Base-by-base conservation (phyloP, 2,329 filamentous ascomycete species). In the Colletotrichum orchidophilum region DNA sequence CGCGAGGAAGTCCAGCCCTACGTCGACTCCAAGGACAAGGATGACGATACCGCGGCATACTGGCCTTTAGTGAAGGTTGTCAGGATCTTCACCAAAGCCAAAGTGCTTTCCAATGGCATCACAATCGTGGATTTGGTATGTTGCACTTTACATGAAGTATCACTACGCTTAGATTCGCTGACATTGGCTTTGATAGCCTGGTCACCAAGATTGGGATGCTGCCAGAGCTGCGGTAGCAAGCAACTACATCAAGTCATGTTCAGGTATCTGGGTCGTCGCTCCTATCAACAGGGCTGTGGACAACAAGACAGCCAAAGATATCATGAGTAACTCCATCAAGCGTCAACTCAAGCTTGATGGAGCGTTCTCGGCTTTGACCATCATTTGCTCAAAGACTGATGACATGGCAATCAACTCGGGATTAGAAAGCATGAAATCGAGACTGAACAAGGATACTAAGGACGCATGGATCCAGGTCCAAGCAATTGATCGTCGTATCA, bases 381-480 rank as follows among this genome's bases (percentile, higher is more conserved):
- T 92, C 69, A 88, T 92, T 18, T 91, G 89, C 75, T 87, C 84
- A 15, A 92, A 91, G 75, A 90, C 88, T 0, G 90, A 92, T 73
- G 88, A 91, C 57, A 88, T 91, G 1, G 72, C 72, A 0, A 60
- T 78, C 21, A 80, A 74, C 1, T 81, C 84, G 54, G 77, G 77
- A 7, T 55, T 71, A 8, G 54, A 39, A 24, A 63, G 60, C 18
- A 27, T 71, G 9, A 35, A 18, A 5, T n/a, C 15, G 5, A 61
- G 62, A 3, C 42, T 71, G 6, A 11, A 18, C 2, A 21, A 27
- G 11, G n/a, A 42, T 7, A 62, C 64, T 1, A n/a, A 31, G 11
- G 4, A 52, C 3, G 11, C 15, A 11, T 71, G 68, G 63, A 3
- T 6, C 1, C 18, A 29, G 5, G 24, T 26, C 0, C 21, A 13